These are phyloP conservation scores for Skeletonema potamos DNA, from an alignment of 108 stramenopile species.

Conservation along the genomic window DNA sequence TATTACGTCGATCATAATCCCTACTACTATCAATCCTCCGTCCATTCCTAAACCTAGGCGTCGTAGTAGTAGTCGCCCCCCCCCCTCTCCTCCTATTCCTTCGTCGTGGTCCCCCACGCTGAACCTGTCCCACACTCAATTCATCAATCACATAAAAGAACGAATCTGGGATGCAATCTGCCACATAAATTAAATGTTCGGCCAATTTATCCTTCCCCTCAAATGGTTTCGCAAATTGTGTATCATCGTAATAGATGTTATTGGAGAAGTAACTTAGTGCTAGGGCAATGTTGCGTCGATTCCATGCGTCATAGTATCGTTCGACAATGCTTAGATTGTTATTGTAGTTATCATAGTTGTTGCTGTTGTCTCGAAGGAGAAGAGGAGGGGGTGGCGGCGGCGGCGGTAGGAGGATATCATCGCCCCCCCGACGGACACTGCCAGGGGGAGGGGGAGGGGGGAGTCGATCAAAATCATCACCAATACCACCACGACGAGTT, in stretches of 20 bases:
- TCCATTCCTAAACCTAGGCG: not conserved
- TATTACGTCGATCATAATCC: not conserved
- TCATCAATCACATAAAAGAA: constrained; percentile 60
- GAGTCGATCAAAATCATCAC: not conserved
- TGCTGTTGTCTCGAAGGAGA: not conserved
- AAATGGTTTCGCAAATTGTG: constrained; percentile 57
- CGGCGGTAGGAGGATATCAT: not conserved
- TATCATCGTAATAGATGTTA: constrained; percentile 60
- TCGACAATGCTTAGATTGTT: constrained; percentile 29
- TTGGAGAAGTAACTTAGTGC: constrained; percentile 56
- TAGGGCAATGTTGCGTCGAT: constrained; percentile 55
- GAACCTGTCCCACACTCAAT: constrained; percentile 15
- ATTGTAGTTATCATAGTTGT: not conserved
- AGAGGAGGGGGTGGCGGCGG: too few species aligned
- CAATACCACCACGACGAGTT: not conserved
- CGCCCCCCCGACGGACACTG: not conserved
- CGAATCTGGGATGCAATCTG: constrained; percentile 51
- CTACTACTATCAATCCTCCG: not conserved
- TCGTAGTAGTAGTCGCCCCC: not conserved
- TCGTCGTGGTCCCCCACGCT: too few species aligned
- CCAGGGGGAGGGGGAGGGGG: not conserved
- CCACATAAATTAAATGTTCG: constrained; percentile 56
- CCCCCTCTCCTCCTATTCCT: too few species aligned
- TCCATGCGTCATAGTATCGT: constrained; percentile 68
- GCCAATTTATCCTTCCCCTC: constrained; percentile 49